phyloP scores from a whole-genome alignment of 2,329 filamentous ascomycete genomes.

The Penicillium crustosum region DNA sequence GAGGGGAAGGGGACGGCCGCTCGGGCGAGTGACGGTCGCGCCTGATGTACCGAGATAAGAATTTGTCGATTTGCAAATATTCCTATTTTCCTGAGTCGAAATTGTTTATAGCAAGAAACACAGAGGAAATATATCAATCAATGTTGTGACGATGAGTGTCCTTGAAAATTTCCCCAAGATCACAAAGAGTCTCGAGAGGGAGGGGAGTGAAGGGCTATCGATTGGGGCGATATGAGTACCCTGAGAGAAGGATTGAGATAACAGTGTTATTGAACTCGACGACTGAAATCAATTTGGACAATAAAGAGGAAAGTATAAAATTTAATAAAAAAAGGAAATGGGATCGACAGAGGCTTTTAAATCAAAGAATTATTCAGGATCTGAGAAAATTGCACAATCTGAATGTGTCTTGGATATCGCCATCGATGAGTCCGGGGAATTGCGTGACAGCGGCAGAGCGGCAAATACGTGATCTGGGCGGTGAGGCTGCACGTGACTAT shows the following conservation, averaged over 20 bases:
- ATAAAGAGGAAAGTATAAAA: background rate
- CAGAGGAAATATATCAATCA: background rate
- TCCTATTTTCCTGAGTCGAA: background rate
- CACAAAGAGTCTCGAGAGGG: background rate
- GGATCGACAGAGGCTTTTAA: background rate
- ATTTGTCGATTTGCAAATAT: background rate
- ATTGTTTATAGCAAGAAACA: background rate
- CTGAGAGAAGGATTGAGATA: background rate
- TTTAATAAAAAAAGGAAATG: background rate
- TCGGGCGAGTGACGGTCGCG: background rate
- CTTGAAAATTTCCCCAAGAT: background rate
- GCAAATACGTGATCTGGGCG: slow-evolving; percentile 8
- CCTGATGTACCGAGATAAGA: background rate
- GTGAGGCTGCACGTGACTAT: slow-evolving; percentile 20
- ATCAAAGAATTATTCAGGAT: background rate
- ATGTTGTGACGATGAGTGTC: background rate
- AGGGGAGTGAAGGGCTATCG: background rate
- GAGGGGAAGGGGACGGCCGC: background rate
- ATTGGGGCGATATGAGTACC: background rate
- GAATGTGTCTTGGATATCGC: background rate
- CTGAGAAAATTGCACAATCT: slow-evolving; percentile 7
- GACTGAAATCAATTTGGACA: background rate
- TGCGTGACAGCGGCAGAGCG: slow-evolving; percentile 2
- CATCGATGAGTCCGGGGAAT: slow-evolving; percentile 6
- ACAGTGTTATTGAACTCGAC: background rate